These are phyloP conservation scores for Cutaneotrichosporon sp. DNA, from an alignment of 1,284 basidiomycete species.

Conservation along the genomic window DNA sequence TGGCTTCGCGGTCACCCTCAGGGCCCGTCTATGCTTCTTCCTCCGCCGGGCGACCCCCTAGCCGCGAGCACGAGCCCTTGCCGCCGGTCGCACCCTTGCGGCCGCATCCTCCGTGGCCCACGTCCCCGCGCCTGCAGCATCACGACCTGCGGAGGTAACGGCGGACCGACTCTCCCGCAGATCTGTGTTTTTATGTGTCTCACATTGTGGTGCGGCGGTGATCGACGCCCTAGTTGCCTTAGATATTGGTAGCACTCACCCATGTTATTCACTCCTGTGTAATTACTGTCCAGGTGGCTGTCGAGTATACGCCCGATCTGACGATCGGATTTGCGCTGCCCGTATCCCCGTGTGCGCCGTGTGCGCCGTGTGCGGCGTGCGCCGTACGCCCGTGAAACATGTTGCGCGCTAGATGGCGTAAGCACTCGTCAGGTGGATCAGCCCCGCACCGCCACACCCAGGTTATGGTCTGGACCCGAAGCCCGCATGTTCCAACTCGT, in stretches of 20 bases:
- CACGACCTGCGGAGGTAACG: not conserved
- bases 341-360: not conserved
- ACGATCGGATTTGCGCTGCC: not conserved
- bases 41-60: not conserved
- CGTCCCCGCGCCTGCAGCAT: not conserved
- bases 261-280: not conserved
- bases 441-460: not conserved
- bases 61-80: not conserved
- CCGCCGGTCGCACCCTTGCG: not conserved
- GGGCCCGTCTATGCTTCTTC: not conserved
- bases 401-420: not conserved
- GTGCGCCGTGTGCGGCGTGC: no score
- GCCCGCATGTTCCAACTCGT: not conserved
- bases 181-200: not conserved
- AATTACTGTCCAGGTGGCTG: not conserved
- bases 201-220: not conserved
- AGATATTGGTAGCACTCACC: not conserved
- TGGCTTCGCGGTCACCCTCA: not conserved
- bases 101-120: not conserved
- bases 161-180: not conserved
- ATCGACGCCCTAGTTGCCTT: no score
- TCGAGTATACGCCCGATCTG: not conserved
- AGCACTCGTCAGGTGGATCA: not conserved
- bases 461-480: not conserved
- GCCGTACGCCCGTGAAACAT: not conserved